Evolutionary conservation across 306 rosid genomes (phyloP), one percentile per base, ranked within the genome.

Genomic region (Gynostemma pentaphyllum): DNA sequence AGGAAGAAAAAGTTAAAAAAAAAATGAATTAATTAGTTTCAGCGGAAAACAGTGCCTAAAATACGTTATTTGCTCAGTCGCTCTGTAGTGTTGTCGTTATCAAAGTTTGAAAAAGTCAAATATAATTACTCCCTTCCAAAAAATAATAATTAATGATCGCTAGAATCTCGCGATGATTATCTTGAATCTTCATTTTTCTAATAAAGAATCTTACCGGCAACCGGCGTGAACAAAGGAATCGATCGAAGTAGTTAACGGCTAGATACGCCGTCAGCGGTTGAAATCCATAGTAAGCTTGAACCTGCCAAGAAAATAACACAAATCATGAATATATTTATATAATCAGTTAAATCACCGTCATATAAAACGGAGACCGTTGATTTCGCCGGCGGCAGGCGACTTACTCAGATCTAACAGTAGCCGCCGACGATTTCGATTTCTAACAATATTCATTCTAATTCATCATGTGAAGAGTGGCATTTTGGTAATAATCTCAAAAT

Each of bases 191-290:
- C 56, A 66, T n/a, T n/a, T n/a, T n/a, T 37, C 7, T 14, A 6
- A 40, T 42, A 9, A 39, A 12, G 51, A 68, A 71, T 47, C 83
- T 81, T 72, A 94, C 99, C 81, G 97, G 99, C 83, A 94, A 76
- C 10, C 70, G 82, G 74, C 86, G 87, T 68, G 83, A 82, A 68
- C 85, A 73, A 60, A 94, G 70, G 68, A 84, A 88, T 64, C 99
- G 97, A 79, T 94, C 99, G 82, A 94, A 68, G 75, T 94, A 94
- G 73, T 94, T 94, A 67, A 94, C 86, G 78, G 99, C 60, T 45
- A 94, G 99, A 79, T 88, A 94, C 67, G 89, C 94, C 80, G 99
- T 94, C 28, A 88, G 62, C 28, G 99, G 97, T 55, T 94, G 94
- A 74, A 94, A 94, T 26, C 84, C 86, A 12, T 78, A 70, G 67